phyloP scores from a whole-genome alignment of 352 stramenopile genomes.

The Pythium apleroticum region DNA sequence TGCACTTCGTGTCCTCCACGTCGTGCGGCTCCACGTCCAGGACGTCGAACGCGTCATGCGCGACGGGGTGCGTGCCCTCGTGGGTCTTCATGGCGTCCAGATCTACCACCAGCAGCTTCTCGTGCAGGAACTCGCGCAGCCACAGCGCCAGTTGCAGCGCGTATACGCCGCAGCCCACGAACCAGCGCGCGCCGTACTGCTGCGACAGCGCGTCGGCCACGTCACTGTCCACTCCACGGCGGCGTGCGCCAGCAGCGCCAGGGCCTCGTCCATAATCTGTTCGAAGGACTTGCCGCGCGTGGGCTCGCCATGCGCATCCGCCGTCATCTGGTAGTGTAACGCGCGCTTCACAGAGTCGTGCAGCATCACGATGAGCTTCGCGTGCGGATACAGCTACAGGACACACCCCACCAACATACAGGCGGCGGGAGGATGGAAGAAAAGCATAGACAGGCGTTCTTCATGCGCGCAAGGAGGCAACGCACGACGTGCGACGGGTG shows the following conservation, averaged over 20 bases:
- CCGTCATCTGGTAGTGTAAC: conserved; percentile 94
- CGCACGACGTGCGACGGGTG: conserved; percentile 73
- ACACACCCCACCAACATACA: background rate
- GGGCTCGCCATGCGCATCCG: conserved; percentile 64
- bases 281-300: conserved; percentile 85
- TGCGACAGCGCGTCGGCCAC: conserved; percentile 34
- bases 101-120: conserved; percentile 87
- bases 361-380: conserved; percentile 91
- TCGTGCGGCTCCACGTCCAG: conserved; percentile 28
- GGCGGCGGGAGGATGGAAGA: background rate
- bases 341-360: conserved; percentile 91
- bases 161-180: conserved; percentile 90
- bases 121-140: conserved; percentile 81
- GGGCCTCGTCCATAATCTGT: conserved; percentile 84
- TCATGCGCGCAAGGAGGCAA: conserved; percentile 91
- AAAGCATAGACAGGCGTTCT: conserved; percentile 17
- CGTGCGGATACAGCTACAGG: conserved; percentile 38
- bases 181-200: conserved; percentile 72
- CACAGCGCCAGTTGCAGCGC: conserved; percentile 90
- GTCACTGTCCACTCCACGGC: conserved; percentile 20
- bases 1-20: conserved; percentile 47
- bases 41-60: conserved; percentile 50
- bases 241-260: conserved; percentile 60
- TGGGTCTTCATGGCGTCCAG: conserved; percentile 84
- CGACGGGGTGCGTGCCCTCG: conserved; percentile 33